A percentile compares a stretch with the other conserved stretches of the same genome.
Conservation (phyloP, 495 filamentous ascomycete genomes). For the Penicillium salamii region DNA sequence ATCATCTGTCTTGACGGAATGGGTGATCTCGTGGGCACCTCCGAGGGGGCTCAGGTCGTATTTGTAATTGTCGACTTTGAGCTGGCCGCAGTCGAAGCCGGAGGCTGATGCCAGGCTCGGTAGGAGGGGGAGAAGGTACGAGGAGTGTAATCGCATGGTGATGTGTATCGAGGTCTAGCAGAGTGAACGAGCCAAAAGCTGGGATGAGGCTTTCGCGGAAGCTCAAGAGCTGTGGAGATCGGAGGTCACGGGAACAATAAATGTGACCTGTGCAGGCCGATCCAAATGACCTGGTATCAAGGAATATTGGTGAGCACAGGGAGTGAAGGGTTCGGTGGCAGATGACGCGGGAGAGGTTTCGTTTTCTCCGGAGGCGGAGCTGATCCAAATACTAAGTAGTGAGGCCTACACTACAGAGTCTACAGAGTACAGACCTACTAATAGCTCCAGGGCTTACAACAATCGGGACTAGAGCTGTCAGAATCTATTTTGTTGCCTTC, state of each 20-base stretch:
- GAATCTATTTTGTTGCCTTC: no score
- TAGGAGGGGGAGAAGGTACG: constrained; percentile 44
- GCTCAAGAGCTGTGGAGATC: constrained; percentile 6
- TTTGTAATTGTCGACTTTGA: constrained; percentile 52
- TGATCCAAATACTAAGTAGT: neutral
- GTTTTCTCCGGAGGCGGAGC: constrained; percentile 21
- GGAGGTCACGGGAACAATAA: neutral
- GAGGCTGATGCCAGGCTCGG: constrained; percentile 39
- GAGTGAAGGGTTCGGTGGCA: no score
- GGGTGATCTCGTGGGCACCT: constrained; percentile 74
- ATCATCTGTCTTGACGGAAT: constrained; percentile 46
- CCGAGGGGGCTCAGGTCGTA: constrained; percentile 66
- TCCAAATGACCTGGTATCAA: neutral
- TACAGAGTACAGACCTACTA: no score
- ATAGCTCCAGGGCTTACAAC: no score
- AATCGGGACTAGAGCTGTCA: no score
- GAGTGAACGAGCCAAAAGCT: neutral
- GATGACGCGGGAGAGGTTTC: constrained; percentile 25
- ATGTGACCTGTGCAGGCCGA: neutral
- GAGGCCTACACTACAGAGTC: no score
- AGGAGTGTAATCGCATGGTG: constrained; percentile 42
- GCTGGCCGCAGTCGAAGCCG: constrained; percentile 61
- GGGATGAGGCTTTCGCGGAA: constrained; percentile 5
- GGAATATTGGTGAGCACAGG: no score
- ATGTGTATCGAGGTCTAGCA: neutral